phyloP scores from a whole-genome alignment of 1,284 basidiomycete species.

The Sanguinoderma infundibulare region DNA sequence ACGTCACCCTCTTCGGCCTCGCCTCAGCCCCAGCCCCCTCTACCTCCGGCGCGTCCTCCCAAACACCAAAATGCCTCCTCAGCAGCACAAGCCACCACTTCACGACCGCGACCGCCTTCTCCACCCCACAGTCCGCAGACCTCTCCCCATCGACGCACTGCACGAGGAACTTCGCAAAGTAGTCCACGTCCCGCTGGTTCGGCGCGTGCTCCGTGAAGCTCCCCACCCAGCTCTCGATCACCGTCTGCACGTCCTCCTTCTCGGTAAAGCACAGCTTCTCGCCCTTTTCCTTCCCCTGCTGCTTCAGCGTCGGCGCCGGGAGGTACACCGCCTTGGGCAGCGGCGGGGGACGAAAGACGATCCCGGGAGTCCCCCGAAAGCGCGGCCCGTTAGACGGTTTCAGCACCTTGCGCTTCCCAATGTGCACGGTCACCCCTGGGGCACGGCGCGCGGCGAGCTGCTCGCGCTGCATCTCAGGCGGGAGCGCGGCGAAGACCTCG shows the following conservation, averaged over 20 bases:
- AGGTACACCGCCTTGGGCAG: conserved; percentile 55
- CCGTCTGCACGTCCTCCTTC: conserved; percentile 67
- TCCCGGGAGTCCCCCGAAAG: conserved; percentile 19
- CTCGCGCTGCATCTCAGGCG: conserved; percentile 72
- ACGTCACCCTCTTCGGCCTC: conserved; percentile 28
- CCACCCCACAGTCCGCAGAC: conserved; percentile 64
- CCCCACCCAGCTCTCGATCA: conserved; percentile 77
- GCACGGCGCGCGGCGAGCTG: conserved; percentile 63
- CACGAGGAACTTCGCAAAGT: conserved; percentile 72
- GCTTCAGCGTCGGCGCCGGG: conserved; percentile 55
- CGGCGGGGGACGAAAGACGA: conserved; percentile 47
- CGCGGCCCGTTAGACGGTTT: conserved; percentile 48
- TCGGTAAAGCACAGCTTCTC: conserved; percentile 61
- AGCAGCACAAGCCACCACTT: conserved; percentile 80
- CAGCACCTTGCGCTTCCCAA: conserved; percentile 44
- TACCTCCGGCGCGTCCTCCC: conserved; percentile 49
- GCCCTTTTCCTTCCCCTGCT: conserved; percentile 53
- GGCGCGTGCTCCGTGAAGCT: conserved; percentile 62
- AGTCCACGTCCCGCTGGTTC: conserved; percentile 69
- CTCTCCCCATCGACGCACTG: conserved; percentile 57
- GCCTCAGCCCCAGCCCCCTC: conserved; percentile 33
- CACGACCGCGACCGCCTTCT: conserved; percentile 70
- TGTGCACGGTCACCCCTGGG: conserved; percentile 31
- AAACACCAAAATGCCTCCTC: conserved; percentile 57
- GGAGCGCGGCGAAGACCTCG: conserved; percentile 68